Evolutionary conservation across 2,329 filamentous ascomycete genomes (phyloP), one percentile per base, ranked within the genome.

Genomic region (Ceratocystis albifundus): DNA sequence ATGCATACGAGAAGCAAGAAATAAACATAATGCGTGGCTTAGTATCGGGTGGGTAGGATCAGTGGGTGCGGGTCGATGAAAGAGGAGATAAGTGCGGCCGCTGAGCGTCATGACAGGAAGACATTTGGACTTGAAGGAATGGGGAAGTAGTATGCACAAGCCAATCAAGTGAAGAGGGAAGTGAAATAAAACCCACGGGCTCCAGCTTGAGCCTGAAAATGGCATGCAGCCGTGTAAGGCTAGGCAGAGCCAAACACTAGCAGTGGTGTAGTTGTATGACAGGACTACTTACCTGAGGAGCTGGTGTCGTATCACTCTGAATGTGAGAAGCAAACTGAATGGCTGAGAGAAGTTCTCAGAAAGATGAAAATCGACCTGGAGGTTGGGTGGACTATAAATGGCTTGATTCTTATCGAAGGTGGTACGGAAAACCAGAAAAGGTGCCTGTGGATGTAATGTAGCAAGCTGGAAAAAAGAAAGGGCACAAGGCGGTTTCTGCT

Each of bases 271-370:
- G 36, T 59, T 30, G 55, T 59, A 59, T 59, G 5, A 36, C 55
- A 59, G 55, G 55, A 36, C 36, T 41, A 41, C 55, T 59, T 59
- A 59, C 55, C 32, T 59, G 55, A 36, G 55, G 15, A 59, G 28
- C 55, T 59, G 55, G 22, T 4, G 28, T 28, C 55, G 55, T 36
- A 5, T 59, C 17, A 32, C 28, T 57, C 32, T 5, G 55, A 20
- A 36, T 10, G 8, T 28, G 3, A 53, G 48, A 53, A 25, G 48
- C 3, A 22, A 53, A 53, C 7, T 41, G 36, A 10, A 0, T 41
- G 36, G 22, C 15, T 28, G 22, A 22, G 48, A 53, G 22, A 53
- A 10, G 12, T 28, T 53, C 48, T 25, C 48, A 28, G 48, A 53
- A 48, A 22, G 46, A n/a, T 48, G 46, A 17, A 53, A 53, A 53